These are phyloP conservation scores for Chamaenerion angustifolium DNA, from an alignment of 345 rosid genomes.

Conservation along the genomic window DNA sequence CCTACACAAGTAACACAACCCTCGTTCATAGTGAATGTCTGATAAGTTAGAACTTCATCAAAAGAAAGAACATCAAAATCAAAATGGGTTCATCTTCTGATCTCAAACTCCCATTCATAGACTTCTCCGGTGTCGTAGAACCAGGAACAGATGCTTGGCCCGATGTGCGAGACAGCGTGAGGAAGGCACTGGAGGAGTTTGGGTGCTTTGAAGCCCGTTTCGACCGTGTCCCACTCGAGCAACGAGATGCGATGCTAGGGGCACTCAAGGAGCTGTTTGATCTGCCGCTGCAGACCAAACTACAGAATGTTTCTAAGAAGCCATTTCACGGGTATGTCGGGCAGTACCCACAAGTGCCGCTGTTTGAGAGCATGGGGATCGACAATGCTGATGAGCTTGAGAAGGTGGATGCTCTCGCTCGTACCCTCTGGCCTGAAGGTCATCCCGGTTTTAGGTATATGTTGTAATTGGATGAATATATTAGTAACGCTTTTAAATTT, in stretches of 20 bases:
- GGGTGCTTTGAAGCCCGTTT: constrained; percentile 59
- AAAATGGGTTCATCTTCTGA: constrained; percentile 29
- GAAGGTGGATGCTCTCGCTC: constrained; percentile 21
- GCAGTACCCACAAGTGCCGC: constrained; percentile 37
- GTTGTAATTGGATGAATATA: too few relatives aligned
- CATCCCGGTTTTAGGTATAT: constrained; percentile 36
- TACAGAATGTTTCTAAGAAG: constrained; percentile 28
- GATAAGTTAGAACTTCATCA: too few relatives aligned
- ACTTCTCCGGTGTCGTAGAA: constrained; percentile 24
- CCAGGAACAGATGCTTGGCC: constrained; percentile 34
- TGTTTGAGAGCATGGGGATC: constrained; percentile 55
- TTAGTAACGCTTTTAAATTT: too few relatives aligned
- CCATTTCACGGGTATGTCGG: constrained; percentile 49
- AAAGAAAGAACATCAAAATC: background rate
- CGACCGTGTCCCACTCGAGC: constrained; percentile 21
- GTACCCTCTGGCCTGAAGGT: constrained; percentile 39
- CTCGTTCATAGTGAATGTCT: too few relatives aligned
- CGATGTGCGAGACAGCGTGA: constrained; percentile 19
- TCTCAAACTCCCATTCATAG: constrained; percentile 23
- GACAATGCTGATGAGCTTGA: constrained; percentile 23
- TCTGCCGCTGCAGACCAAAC: constrained; percentile 39
- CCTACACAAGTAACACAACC: too few relatives aligned
- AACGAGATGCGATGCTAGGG: constrained; percentile 16
- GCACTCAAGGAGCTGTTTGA: constrained; percentile 37
- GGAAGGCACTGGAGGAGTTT: constrained; percentile 34